Evolutionary conservation across 352 stramenopile genomes (phyloP).

Genomic region (Globisporangium heterothallicum): DNA sequence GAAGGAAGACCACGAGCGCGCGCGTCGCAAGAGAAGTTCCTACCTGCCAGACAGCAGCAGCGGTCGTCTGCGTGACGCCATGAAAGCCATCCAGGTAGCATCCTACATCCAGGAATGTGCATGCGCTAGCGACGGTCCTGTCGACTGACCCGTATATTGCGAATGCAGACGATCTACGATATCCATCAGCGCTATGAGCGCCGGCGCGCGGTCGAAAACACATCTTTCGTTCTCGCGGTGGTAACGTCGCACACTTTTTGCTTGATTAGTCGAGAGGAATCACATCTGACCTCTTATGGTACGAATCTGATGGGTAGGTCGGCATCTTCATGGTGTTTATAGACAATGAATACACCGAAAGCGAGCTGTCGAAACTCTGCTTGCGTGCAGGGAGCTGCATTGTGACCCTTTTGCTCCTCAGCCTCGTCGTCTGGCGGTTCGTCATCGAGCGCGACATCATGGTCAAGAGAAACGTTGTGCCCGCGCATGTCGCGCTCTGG

Average conservation of each 20-base stretch:
- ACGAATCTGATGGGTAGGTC: slow-evolving; percentile 21
- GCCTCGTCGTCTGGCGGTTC: slow-evolving; percentile 52
- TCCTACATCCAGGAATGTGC: too few species aligned
- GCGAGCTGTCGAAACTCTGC: slow-evolving; percentile 23
- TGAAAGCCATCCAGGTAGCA: slow-evolving; percentile 52
- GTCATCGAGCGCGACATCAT: slow-evolving; percentile 48
- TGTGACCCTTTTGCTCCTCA: slow-evolving; percentile 44
- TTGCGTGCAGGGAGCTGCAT: slow-evolving; percentile 37
- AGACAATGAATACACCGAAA: slow-evolving; percentile 53
- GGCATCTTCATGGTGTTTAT: slow-evolving; percentile 61
- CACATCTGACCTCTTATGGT: background rate
- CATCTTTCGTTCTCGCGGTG: slow-evolving; percentile 48
- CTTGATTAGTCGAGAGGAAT: background rate
- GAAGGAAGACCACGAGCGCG: slow-evolving; percentile 24
- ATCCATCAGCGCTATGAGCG: slow-evolving; percentile 61
- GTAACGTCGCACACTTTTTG: slow-evolving; percentile 3
- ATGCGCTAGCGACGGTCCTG: background rate
- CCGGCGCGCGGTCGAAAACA: slow-evolving; percentile 55
- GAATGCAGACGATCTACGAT: slow-evolving; percentile 44
- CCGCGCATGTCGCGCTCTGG: slow-evolving; percentile 43
- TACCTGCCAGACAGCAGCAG: slow-evolving; percentile 34
- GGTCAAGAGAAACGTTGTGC: slow-evolving; percentile 54
- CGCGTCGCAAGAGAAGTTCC: slow-evolving; percentile 21
- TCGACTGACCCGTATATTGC: background rate
- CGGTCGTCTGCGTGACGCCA: slow-evolving; percentile 39